These are phyloP conservation scores for Prinsepia uniflora DNA, from an alignment of 306 rosid genomes.

Conservation along the genomic window DNA sequence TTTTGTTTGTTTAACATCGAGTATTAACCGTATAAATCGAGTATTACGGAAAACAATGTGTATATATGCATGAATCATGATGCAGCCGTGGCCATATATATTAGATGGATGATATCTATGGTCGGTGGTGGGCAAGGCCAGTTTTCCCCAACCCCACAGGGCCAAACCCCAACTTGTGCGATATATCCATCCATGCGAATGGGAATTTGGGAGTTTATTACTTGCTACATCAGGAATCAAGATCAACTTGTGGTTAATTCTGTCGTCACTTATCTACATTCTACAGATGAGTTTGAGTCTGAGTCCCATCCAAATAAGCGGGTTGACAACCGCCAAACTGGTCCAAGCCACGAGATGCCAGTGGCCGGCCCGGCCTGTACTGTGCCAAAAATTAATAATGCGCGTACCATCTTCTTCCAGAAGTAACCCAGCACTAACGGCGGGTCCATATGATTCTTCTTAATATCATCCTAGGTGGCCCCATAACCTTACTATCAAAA, in stretches of 20 bases:
- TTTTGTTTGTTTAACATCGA: no score
- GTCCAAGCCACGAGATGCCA: conserved; percentile 62
- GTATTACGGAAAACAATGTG: no score
- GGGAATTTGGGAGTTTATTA: not conserved
- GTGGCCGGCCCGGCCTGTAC: not conserved
- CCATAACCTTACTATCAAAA: not conserved
- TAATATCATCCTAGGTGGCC: not conserved
- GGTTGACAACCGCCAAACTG: conserved; percentile 60
- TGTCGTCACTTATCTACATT: no score
- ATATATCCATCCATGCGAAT: conserved; percentile 11
- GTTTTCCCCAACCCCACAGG: not conserved
- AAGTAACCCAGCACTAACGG: conserved; percentile 10
- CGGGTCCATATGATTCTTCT: conserved; percentile 2
- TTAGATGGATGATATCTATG: conserved; percentile 9
- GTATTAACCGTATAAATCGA: no score
- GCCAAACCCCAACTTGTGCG: conserved; percentile 9
- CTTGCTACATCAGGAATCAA: not conserved
- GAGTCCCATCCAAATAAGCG: not conserved
- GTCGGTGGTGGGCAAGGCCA: conserved; percentile 36
- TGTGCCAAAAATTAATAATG: conserved; percentile 16
- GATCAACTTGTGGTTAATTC: not conserved
- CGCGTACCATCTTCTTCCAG: not conserved
- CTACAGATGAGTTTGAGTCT: not conserved
- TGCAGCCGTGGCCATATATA: no score
- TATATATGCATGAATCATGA: no score